Conservation (phyloP, 2,329 filamentous ascomycete species). For the Penicillium sp. region DNA sequence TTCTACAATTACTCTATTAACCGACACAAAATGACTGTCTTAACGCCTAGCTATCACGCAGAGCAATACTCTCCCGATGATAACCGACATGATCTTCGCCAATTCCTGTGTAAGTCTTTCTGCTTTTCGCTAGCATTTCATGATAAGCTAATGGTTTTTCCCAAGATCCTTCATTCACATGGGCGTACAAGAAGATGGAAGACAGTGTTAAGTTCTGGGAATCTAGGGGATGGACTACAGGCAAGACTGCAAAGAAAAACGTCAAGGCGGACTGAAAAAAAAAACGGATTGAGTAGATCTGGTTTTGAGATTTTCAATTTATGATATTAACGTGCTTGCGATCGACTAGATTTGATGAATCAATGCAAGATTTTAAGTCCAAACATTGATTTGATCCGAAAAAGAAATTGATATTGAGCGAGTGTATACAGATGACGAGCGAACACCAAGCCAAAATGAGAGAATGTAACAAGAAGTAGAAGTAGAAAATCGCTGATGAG, state of each 20-base stretch:
- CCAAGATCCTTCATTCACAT: constrained; percentile 41
- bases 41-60: constrained; percentile 59
- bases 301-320: background rate
- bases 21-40: constrained; percentile 63
- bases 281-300: background rate
- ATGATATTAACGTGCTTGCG: background rate
- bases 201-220: constrained; percentile 47
- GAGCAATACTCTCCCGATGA: constrained; percentile 56
- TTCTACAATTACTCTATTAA: constrained; percentile 59
- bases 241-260: constrained; percentile 36
- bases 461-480: background rate
- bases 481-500: background rate
- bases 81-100: constrained; percentile 59
- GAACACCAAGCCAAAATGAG: background rate
- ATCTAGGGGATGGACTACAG: constrained; percentile 34
- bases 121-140: background rate
- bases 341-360: background rate
- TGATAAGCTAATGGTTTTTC: background rate
- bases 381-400: background rate
- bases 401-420: background rate
- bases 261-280: constrained; percentile 32
- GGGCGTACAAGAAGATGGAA: constrained; percentile 52
- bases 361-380: background rate
- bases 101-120: constrained; percentile 49
- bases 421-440: background rate